phyloP scores from a whole-genome alignment of 169 alveolate genomes.

The Plasmodium malariae region DNA sequence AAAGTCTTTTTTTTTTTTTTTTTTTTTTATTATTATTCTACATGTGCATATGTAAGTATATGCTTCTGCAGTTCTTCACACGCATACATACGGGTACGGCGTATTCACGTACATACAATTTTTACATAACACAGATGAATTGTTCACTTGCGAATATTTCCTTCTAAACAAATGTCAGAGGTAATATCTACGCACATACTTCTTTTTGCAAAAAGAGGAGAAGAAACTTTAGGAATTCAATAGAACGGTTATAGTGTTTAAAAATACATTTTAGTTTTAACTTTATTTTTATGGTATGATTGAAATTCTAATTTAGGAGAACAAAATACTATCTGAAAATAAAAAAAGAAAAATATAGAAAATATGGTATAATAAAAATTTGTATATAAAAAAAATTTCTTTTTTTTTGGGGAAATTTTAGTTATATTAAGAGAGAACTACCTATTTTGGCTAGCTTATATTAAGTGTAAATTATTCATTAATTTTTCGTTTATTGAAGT shows the following conservation, averaged over 20 bases:
- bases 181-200: background rate
- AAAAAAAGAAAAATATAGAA: background rate
- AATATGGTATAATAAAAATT: no score
- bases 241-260: background rate
- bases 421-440: background rate
- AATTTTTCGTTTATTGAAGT: background rate
- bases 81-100: background rate
- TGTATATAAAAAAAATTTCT: no score
- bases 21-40: no score
- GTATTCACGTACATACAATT: background rate
- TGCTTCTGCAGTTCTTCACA: background rate
- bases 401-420: background rate
- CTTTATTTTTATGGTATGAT: background rate
- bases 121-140: background rate
- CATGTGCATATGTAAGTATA: background rate
- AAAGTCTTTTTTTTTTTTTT: background rate
- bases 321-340: background rate
- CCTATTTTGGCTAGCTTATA: background rate
- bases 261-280: background rate
- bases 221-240: background rate
- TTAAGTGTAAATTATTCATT: background rate
- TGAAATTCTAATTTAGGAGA: background rate
- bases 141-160: background rate
- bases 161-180: background rate
- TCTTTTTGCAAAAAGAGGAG: background rate